Evolutionary conservation across 2,329 filamentous ascomycete genomes (phyloP), one percentile per base, ranked within the genome.

Genomic region (Venturia aucupariae): DNA sequence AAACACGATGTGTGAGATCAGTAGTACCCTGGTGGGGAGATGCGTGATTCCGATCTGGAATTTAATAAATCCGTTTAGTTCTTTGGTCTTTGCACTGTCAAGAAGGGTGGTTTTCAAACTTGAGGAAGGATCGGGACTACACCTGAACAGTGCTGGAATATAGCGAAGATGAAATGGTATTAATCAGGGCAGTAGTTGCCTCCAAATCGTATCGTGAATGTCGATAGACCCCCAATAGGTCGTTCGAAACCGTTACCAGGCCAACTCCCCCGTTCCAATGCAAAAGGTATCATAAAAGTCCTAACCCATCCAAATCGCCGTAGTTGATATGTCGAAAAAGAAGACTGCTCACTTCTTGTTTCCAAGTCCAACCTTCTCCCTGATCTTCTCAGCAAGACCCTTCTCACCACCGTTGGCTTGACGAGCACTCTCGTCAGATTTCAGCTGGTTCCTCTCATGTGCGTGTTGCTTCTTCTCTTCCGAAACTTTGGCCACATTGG

Each of bases 401-500:
- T 65, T 65, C 10, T 38, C 41, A 27, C 24, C 48, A n/a, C 51
- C 62, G 30, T 30, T 7, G 15, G 41, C 42, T 46, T 65, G 27
- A 35, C 30, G 51, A 13, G 51, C 51, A 15, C 19, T n/a, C 5
- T 57, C 51, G 13, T 57, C 30, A 6, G 51, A 57, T 35, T 57
- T 57, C n/a, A 3, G 51, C 51, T 38, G 57, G 8, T 64, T 64
- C 35, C 22, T 41, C 48, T 59, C 64, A n/a, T 41, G 32, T 19
- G 41, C 61, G 10, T 54, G 27, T 10, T 17, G 27, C 59, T 61
- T 48, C 38, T 35, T 22, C 24, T 41, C 42, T 35, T 62, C 60
- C 17, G 51, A 57, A 4, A 54, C 73, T 69, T 79, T 80, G 76
- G 70, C 64, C 83, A 90, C 76, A 75, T 92, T 93, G 67, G 88